phyloP scores from a whole-genome alignment of 1,284 basidiomycete genomes.

The Cerioporus squamosus region DNA sequence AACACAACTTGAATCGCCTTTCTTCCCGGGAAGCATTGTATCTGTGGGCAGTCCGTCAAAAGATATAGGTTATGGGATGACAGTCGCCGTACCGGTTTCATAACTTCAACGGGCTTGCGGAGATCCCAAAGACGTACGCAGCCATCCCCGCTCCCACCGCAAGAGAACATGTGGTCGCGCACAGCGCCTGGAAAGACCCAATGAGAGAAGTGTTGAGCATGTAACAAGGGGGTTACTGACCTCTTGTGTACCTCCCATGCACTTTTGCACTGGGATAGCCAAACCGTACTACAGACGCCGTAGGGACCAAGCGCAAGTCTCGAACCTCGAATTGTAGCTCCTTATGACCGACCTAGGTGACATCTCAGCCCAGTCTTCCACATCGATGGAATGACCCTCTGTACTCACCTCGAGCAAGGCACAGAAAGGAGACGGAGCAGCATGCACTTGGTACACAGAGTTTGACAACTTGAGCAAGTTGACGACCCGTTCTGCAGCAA shows the following conservation, averaged over 20 bases:
- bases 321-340: slow-evolving; percentile 57
- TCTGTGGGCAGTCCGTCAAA: slow-evolving; percentile 22
- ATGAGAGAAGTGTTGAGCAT: not conserved
- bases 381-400: not conserved
- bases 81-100: slow-evolving; percentile 33
- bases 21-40: slow-evolving; percentile 39
- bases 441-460: slow-evolving; percentile 48
- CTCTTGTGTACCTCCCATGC: slow-evolving; percentile 50
- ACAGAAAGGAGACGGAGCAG: slow-evolving; percentile 41
- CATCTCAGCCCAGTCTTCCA: not conserved
- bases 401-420: slow-evolving; percentile 47
- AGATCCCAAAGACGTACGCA: slow-evolving; percentile 53
- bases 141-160: slow-evolving; percentile 45
- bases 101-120: slow-evolving; percentile 38
- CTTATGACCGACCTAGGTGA: slow-evolving; percentile 45
- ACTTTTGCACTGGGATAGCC: slow-evolving; percentile 43
- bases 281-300: slow-evolving; percentile 44
- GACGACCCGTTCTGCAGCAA: slow-evolving; percentile 47
- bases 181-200: slow-evolving; percentile 35
- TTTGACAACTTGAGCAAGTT: slow-evolving; percentile 47
- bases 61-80: not conserved
- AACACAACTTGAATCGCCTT: slow-evolving; percentile 44
- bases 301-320: slow-evolving; percentile 46
- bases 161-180: slow-evolving; percentile 42
- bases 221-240: slow-evolving; percentile 26